Conservation (phyloP, 352 stramenopile genomes). For the Globisporangium camurandrum region DNA sequence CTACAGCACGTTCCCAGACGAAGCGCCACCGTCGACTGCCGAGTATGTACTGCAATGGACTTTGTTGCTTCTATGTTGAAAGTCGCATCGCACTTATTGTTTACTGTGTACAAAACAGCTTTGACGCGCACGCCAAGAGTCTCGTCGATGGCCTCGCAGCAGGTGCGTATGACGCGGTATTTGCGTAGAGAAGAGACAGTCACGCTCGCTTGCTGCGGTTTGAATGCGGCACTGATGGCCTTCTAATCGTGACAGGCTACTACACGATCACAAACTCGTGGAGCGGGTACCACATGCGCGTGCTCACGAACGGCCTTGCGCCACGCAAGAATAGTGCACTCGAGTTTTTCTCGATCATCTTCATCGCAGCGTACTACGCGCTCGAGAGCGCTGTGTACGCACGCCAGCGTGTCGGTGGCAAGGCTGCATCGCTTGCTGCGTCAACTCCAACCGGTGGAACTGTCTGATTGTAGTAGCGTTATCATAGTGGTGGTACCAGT, state of each 20-base stretch:
- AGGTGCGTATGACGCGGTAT: too few species aligned
- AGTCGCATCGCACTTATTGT: not conserved
- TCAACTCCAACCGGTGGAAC: not conserved
- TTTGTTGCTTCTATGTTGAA: not conserved
- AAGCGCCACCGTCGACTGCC: not conserved
- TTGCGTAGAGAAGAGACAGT: too few species aligned
- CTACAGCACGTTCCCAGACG: constrained; percentile 8
- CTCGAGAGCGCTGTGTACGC: constrained; percentile 20
- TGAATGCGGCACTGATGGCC: not conserved
- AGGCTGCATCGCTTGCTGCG: not conserved
- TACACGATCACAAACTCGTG: constrained; percentile 59
- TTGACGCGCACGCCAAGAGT: constrained; percentile 31
- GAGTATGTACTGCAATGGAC: not conserved
- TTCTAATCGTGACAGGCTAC: constrained; percentile 19
- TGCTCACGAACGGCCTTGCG: constrained; percentile 49
- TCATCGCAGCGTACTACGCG: constrained; percentile 20
- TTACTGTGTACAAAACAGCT: constrained; percentile 12
- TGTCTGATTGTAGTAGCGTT: too few species aligned
- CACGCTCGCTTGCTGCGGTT: not conserved
- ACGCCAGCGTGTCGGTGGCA: constrained; percentile 20
- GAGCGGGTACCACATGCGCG: constrained; percentile 37
- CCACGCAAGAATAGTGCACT: constrained; percentile 59
- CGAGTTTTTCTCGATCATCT: constrained; percentile 48
- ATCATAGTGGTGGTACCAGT: too few species aligned
- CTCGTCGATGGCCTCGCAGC: constrained; percentile 52